phyloP scores from a whole-genome alignment of 148 eudicot genomes.

The Polygonum aviculare region DNA sequence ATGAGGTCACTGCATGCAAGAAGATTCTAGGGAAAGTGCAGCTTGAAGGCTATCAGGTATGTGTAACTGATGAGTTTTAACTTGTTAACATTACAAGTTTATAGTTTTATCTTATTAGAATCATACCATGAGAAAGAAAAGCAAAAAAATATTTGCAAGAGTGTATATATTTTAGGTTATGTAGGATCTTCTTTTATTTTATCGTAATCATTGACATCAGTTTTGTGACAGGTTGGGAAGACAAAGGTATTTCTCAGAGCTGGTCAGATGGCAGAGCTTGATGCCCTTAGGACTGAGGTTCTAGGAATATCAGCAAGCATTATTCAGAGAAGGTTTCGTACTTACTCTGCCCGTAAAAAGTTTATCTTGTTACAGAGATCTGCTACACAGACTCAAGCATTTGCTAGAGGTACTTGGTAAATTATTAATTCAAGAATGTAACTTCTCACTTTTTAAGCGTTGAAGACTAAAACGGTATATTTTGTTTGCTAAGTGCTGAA shows the following conservation, averaged over 20 bases:
- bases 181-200: background rate
- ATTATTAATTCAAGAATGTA: background rate
- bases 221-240: slow-evolving; percentile 70
- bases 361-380: slow-evolving; percentile 39
- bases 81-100: background rate
- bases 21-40: slow-evolving; percentile 57
- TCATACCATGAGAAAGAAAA: background rate
- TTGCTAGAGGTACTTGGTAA: slow-evolving; percentile 58
- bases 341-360: slow-evolving; percentile 41
- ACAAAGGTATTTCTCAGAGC: slow-evolving; percentile 94
- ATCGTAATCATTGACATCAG: background rate
- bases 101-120: background rate
- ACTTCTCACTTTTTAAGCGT: background rate
- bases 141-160: background rate
- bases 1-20: slow-evolving; percentile 58
- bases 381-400: slow-evolving; percentile 56
- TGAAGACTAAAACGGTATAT: too few species aligned
- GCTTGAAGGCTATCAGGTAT: slow-evolving; percentile 86
- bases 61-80: background rate
- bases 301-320: slow-evolving; percentile 69
- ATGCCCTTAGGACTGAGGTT: slow-evolving; percentile 61
- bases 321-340: slow-evolving; percentile 63
- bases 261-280: slow-evolving; percentile 98
- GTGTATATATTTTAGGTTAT: background rate
- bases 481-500: background rate